A percentile compares a stretch with the other conserved stretches of the same genome.
Conservation (phyloP, 169 alveolate genomes). For the Plasmodium inui region DNA sequence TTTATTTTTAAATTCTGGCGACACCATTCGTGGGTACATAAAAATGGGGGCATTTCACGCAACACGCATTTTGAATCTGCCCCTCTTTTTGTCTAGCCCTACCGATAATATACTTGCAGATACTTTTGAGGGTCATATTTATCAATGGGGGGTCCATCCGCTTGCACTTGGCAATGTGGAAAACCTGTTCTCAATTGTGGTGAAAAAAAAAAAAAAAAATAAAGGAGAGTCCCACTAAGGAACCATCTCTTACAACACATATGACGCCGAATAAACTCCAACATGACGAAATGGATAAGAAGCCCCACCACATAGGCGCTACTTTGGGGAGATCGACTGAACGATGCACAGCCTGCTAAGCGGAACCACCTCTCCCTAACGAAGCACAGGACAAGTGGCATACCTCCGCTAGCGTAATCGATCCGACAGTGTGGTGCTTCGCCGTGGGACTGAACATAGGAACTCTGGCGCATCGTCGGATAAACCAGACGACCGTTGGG, state of each 20-base stretch:
- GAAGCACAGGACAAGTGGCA: not conserved
- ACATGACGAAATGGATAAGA: not conserved
- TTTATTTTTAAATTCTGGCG: not conserved
- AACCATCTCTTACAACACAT: not conserved
- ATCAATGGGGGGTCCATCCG: conserved; percentile 89
- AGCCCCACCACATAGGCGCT: not conserved
- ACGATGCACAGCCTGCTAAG: not conserved
- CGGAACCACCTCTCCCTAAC: not conserved
- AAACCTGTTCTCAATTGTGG: conserved; percentile 78
- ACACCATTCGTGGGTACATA: not conserved
- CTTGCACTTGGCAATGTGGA: conserved; percentile 89
- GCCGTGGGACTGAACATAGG: conserved; percentile 90
- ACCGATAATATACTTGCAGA: conserved; percentile 80
- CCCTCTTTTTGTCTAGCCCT: conserved; percentile 47
- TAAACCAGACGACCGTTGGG: conserved; percentile 92
- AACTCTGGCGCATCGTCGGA: conserved; percentile 89
- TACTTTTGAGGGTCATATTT: conserved; percentile 82
- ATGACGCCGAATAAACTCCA: not conserved
- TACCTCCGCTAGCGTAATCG: conserved; percentile 90
- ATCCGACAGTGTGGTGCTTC: conserved; percentile 88
- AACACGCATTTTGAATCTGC: conserved; percentile 1
- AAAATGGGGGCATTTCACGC: not conserved
- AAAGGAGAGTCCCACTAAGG: not conserved
- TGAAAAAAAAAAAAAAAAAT: not conserved
- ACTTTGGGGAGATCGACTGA: not conserved